phyloP scores from a whole-genome alignment of 106 monocot genomes.

The Allium fistulosum region DNA sequence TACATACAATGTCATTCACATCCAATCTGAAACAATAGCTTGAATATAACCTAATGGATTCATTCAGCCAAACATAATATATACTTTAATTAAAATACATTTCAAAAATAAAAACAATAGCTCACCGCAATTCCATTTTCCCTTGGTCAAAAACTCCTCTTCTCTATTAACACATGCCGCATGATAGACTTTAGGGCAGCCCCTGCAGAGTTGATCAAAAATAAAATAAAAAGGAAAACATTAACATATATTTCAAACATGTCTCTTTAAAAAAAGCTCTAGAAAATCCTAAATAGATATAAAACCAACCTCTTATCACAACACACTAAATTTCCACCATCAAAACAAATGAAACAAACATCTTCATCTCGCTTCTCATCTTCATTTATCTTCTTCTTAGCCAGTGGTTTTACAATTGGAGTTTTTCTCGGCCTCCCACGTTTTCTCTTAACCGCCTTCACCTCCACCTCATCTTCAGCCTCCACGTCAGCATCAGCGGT shows the following conservation, averaged over 20 bases:
- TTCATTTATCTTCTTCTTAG: not conserved
- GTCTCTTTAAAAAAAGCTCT: not conserved
- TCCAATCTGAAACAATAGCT: no score
- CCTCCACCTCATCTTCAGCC: not conserved
- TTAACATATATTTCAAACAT: not conserved
- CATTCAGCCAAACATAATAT: no score
- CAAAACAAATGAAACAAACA: constrained; percentile 97
- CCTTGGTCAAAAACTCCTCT: constrained; percentile 45
- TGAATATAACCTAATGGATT: no score
- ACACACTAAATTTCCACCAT: constrained; percentile 79
- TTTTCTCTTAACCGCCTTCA: constrained; percentile 2
- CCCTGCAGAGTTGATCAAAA: constrained; percentile 14
- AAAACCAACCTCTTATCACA: constrained; percentile 65
- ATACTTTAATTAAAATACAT: no score
- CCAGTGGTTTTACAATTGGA: not conserved
- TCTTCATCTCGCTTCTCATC: constrained; percentile 46
- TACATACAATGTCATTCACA: not conserved
- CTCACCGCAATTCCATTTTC: constrained; percentile 63
- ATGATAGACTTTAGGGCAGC: constrained; percentile 69
- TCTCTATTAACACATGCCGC: constrained; percentile 64
- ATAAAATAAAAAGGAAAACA: not conserved
- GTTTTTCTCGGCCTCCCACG: constrained; percentile 1
- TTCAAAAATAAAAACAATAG: not conserved
- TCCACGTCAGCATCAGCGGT: not conserved
- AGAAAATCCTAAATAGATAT: not conserved